Evolutionary conservation across 805 yeast species (phyloP), one percentile per base, ranked within the genome.

Genomic region (Yamadazyma akitaensis): DNA sequence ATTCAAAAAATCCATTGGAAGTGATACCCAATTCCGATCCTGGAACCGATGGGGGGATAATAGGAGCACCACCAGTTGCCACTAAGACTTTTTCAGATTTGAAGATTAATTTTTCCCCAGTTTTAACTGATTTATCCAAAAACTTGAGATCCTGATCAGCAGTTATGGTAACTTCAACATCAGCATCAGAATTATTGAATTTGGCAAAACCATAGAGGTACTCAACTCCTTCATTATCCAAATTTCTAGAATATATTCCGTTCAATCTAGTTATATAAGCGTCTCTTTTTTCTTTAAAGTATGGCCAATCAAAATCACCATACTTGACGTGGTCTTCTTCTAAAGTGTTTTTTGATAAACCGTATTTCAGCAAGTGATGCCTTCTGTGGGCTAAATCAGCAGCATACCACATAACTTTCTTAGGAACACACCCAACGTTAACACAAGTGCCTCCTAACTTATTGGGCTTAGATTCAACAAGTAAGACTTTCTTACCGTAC

Each of bases 331-430:
- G 75, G 3, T 77, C 75, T 33, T 70, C 68, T 42, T 50, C 56
- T 11, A 42, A 34, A n/a, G 74, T 66, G 47, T 79, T 80, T 39
- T 80, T 81, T 14, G 74, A 68, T 54, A 94, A 84, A 0, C 97
- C 96, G 63, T 92, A 94, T 52, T 85, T 88, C 54, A 78, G 72
- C 50, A 96, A 96, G 40, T 88, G 84, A 37, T 75, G 69, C 50
- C 86, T 72, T 60, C 82, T 84, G 52, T 79, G 78, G 16, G 97
- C 97, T 64, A 88, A 68, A 58, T 91, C 97, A 26, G 94, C 83
- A 10, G 97, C 97, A 58, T 91, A 85, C 99, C 99, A 94, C 97
- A 94, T 91, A 39, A 94, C 89, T 65, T 94, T 94, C 76, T 94
- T 94, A 40, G 99, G 99, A 41, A 94, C 99, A 76, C 99, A 94